A percentile compares a stretch with the other conserved stretches of the same genome.
Conservation (phyloP, 805 yeast genomes). For the Candida ovalis region DNA sequence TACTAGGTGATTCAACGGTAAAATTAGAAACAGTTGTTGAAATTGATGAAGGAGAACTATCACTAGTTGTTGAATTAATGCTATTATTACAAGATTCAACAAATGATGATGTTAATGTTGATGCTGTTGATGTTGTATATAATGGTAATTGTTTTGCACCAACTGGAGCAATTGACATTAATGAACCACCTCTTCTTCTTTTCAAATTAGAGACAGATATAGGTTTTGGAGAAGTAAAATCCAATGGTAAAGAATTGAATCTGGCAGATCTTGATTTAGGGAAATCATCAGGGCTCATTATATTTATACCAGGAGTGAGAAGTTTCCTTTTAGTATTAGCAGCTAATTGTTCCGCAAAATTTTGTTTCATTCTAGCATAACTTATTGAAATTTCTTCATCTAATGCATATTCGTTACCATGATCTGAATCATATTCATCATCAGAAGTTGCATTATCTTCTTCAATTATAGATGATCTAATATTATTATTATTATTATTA, state of each 20-base stretch:
- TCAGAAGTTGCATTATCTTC: conserved; percentile 9
- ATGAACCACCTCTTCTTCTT: neutral
- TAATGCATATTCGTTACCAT: conserved; percentile 19
- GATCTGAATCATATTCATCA: conserved; percentile 11
- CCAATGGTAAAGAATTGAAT: neutral
- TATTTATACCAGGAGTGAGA: neutral
- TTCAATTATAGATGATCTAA: neutral
- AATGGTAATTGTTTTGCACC: too few relatives aligned
- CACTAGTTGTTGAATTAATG: neutral
- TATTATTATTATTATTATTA: neutral
- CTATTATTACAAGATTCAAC: neutral
- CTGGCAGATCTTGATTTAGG: neutral
- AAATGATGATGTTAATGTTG: neutral
- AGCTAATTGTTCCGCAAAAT: neutral
- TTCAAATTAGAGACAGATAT: neutral
- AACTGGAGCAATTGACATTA: neutral
- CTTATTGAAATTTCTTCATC: conserved; percentile 22
- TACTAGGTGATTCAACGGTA: neutral
- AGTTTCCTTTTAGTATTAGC: neutral
- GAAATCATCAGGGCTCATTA: neutral
- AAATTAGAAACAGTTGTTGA: neutral
- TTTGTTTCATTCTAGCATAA: conserved; percentile 9
- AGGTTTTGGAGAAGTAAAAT: neutral
- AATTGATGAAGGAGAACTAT: neutral
- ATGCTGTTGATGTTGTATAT: too few relatives aligned